A percentile compares a stretch with the other conserved stretches of the same genome.
phyloP scores from a whole-genome alignment of 495 filamentous ascomycete species.

The Penicillium herquei region DNA sequence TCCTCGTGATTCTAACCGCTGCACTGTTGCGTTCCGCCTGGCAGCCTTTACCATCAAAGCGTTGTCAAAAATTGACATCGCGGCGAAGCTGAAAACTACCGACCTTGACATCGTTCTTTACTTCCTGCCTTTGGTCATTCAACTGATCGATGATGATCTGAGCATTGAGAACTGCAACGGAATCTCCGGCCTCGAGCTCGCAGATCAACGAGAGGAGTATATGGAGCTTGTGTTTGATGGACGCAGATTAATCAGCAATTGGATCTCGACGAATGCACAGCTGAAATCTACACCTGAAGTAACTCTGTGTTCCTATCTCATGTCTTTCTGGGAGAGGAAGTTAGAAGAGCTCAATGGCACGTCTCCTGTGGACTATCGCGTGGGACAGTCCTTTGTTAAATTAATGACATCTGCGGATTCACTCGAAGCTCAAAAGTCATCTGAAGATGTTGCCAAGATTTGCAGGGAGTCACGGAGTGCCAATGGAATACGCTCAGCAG shows the following conservation, averaged over 20 bases:
- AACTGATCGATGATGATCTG: conserved; percentile 63
- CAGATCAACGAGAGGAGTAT: conserved; percentile 57
- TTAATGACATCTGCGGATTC: conserved; percentile 32
- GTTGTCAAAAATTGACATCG: conserved; percentile 38
- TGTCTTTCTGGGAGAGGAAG: conserved; percentile 36
- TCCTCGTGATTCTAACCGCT: conserved; percentile 62
- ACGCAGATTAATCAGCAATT: conserved; percentile 50
- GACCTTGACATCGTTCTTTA: conserved; percentile 40
- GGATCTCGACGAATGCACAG: conserved; percentile 34
- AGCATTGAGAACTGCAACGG: conserved; percentile 56
- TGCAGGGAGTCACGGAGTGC: conserved; percentile 36
- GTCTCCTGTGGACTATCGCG: conserved; percentile 35
- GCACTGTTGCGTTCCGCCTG: conserved; percentile 72
- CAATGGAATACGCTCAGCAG: conserved; percentile 41
- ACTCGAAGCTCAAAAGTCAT: conserved; percentile 23
- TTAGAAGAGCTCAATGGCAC: conserved; percentile 30
- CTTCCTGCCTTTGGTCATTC: conserved; percentile 52
- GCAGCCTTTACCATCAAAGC: conserved; percentile 62
- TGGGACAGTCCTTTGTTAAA: conserved; percentile 44
- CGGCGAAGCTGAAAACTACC: conserved; percentile 26
- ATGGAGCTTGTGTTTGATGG: conserved; percentile 59
- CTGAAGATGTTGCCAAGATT: conserved; percentile 34
- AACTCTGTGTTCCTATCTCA: conserved; percentile 25
- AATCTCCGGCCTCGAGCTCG: conserved; percentile 46
- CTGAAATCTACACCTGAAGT: conserved; percentile 8